phyloP scores from a whole-genome alignment of 805 yeast species.

The Starmerella riodocensis region DNA sequence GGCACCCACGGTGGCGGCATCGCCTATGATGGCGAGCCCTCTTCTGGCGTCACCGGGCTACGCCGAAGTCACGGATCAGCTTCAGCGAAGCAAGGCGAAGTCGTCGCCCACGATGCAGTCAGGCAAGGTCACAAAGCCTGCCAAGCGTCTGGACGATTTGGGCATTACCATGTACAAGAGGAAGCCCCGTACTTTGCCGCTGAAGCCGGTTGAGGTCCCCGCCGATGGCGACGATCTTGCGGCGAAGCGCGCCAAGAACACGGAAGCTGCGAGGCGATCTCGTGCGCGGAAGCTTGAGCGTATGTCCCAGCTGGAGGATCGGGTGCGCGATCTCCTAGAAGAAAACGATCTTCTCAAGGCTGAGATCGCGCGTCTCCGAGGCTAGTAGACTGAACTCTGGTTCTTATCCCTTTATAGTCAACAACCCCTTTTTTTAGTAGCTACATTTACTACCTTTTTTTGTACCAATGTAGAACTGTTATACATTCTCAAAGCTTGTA shows the following conservation, averaged over 20 bases:
- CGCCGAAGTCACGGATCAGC: background rate
- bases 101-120: background rate
- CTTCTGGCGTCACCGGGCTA: background rate
- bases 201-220: constrained; percentile 51
- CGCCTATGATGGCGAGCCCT: constrained; percentile 1
- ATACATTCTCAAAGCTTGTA: background rate
- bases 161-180: constrained; percentile 68
- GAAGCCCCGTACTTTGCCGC: constrained; percentile 60
- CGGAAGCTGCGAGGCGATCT: constrained; percentile 88
- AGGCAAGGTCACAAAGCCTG: constrained; percentile 7
- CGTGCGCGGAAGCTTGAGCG: constrained; percentile 89
- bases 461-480: background rate
- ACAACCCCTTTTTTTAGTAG: background rate
- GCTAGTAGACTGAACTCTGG: background rate
- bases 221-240: constrained; percentile 25
- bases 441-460: background rate
- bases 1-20: background rate
- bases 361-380: constrained; percentile 37
- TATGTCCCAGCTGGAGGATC: constrained; percentile 71
- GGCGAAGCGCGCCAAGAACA: constrained; percentile 86
- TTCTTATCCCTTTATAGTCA: background rate
- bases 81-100: background rate
- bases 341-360: constrained; percentile 47
- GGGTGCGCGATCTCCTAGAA: constrained; percentile 51
- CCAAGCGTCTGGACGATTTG: constrained; percentile 39